These are phyloP conservation scores for Solanum medicagineum DNA, from an alignment of 257 asterid genomes.

Conservation along the genomic window DNA sequence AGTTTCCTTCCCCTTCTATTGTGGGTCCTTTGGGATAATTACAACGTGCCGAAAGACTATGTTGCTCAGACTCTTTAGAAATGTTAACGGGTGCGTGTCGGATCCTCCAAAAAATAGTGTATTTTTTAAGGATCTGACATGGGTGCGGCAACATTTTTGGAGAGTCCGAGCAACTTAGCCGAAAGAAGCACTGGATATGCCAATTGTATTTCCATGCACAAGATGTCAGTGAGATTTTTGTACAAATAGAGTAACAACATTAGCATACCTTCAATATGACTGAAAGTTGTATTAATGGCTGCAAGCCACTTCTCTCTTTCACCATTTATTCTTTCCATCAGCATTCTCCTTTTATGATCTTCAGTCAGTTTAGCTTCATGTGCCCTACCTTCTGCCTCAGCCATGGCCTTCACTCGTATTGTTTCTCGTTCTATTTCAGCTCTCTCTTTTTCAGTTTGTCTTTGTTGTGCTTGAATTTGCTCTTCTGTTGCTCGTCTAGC, in stretches of 20 bases:
- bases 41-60: not conserved
- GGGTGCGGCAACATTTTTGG: too few relatives aligned
- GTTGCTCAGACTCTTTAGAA: too few relatives aligned
- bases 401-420: constrained; percentile 77
- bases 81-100: too few relatives aligned
- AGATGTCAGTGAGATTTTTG: not conserved
- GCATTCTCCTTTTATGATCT: constrained; percentile 83
- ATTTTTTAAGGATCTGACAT: too few relatives aligned
- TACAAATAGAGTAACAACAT: not conserved
- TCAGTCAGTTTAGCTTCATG: constrained; percentile 90
- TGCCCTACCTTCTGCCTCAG: constrained; percentile 93
- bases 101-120: too few relatives aligned
- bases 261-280: constrained; percentile 84
- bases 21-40: not conserved
- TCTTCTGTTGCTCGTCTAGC: constrained; percentile 92
- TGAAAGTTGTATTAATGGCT: constrained; percentile 81
- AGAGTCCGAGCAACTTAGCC: too few relatives aligned
- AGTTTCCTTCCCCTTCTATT: not conserved
- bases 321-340: constrained; percentile 64
- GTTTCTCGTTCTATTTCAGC: constrained; percentile 91
- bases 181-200: not conserved
- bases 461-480: constrained; percentile 84
- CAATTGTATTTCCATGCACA: not conserved
- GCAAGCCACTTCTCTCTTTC: constrained; percentile 99
- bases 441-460: constrained; percentile 90